Percentiles rank a stretch among this genome's conserved stretches.
phyloP scores from a whole-genome alignment of 495 filamentous ascomycete species.

The Tetracladium setigerum region DNA sequence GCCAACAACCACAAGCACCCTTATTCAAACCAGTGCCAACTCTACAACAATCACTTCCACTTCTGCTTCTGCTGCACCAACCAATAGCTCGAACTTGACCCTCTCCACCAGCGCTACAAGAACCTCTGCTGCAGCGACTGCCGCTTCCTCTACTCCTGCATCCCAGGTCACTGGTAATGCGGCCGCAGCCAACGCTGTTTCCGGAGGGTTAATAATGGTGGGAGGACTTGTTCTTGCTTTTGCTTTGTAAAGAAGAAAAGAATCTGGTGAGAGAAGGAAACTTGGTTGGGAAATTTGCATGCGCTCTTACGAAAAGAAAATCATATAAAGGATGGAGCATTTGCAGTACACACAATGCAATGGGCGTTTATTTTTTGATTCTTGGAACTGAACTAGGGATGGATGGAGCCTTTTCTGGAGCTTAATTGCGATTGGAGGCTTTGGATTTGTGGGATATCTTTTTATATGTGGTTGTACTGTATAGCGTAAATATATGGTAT shows the following conservation, averaged over 20 bases:
- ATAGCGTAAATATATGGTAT: too few species aligned
- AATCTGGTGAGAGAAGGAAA: not conserved
- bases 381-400: too few species aligned
- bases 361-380: too few species aligned
- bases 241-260: conserved; percentile 7
- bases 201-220: conserved; percentile 11
- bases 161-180: conserved; percentile 3
- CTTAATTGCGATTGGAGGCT: too few species aligned
- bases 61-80: not conserved
- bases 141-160: not conserved
- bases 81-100: conserved; percentile 6
- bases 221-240: conserved; percentile 16
- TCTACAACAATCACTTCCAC: not conserved
- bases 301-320: too few species aligned
- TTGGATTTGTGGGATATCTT: too few species aligned
- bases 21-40: not conserved
- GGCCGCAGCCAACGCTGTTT: conserved; percentile 9
- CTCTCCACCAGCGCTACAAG: not conserved
- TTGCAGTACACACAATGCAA: too few species aligned
- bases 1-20: not conserved
- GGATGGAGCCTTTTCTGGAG: too few species aligned
- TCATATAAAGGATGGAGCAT: too few species aligned
- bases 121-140: not conserved
- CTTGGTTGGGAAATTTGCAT: not conserved
- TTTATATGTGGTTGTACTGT: too few species aligned